phyloP scores from a whole-genome alignment of 2,329 filamentous ascomycete genomes.

The Biscogniauxia mediterranea region DNA sequence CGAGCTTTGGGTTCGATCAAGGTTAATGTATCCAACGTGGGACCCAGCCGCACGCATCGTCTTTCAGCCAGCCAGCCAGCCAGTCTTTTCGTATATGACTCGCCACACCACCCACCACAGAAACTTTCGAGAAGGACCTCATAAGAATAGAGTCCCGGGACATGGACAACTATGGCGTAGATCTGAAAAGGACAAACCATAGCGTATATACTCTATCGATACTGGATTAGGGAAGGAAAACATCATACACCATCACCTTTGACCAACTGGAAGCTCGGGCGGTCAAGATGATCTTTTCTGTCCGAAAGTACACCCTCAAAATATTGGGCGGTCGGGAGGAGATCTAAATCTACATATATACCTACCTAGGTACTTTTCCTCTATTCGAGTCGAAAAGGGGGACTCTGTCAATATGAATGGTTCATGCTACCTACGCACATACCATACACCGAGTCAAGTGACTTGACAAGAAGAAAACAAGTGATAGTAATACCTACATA shows the following conservation, averaged over 20 bases:
- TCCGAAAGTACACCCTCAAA: not conserved
- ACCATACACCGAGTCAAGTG: not conserved
- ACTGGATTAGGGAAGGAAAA: no score
- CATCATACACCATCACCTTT: not conserved
- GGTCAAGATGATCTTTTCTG: not conserved
- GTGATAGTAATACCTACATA: no score
- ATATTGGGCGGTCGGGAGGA: not conserved
- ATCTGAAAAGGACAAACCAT: no score
- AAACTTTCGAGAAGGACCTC: conserved; percentile 5
- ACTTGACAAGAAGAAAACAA: no score
- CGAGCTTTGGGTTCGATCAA: conserved; percentile 27
- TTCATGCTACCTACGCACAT: not conserved
- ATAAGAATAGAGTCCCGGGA: no score
- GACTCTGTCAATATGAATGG: no score
- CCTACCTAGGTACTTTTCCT: no score
- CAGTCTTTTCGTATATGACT: conserved; percentile 20
- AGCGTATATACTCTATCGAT: no score
- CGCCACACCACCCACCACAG: conserved; percentile 14
- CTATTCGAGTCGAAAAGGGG: not conserved
- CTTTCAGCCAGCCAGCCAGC: conserved; percentile 12
- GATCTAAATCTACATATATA: not conserved
- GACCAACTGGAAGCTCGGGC: no score
- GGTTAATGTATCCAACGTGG: conserved; percentile 22
- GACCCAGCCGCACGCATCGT: conserved; percentile 25
- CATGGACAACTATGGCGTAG: no score